Conservation (phyloP, 345 rosid genomes). For the Eucalyptus pauciflora region DNA sequence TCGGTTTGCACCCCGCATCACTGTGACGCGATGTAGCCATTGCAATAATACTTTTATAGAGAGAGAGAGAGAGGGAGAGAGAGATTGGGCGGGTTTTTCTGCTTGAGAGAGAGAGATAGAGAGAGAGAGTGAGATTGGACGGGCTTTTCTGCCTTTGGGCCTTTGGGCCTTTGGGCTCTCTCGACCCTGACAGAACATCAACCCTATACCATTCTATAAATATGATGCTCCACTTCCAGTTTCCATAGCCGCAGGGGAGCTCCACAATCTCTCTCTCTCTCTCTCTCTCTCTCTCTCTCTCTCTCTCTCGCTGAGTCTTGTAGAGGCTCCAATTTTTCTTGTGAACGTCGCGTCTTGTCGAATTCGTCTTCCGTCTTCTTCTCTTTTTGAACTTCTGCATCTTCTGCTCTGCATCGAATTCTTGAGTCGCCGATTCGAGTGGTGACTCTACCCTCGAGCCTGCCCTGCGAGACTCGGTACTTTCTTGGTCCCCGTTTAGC, state of each 20-base stretch:
- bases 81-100: not conserved
- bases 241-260: rapidly evolving
- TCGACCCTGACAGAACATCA: not conserved
- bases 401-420: not conserved
- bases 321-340: not conserved
- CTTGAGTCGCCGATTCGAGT: not conserved
- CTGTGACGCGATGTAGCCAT: rapidly evolving
- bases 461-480: not conserved
- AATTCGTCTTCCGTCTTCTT: not conserved
- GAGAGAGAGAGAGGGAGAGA: not conserved
- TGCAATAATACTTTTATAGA: not conserved
- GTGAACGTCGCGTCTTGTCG: not conserved
- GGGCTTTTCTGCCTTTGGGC: not conserved
- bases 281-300: not conserved
- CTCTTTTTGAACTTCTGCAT: not conserved
- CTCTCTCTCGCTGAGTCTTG: rapidly evolving
- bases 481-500: not conserved
- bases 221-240: rapidly evolving
- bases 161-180: not conserved
- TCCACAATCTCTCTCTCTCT: not conserved
- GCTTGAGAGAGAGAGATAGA: not conserved
- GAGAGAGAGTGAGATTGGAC: not conserved
- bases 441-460: not conserved
- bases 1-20: not conserved
- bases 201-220: not conserved